Evolutionary conservation across 2,329 filamentous ascomycete species (phyloP), one percentile per base, ranked within the genome.

Genomic region (Alternaria burnsii): DNA sequence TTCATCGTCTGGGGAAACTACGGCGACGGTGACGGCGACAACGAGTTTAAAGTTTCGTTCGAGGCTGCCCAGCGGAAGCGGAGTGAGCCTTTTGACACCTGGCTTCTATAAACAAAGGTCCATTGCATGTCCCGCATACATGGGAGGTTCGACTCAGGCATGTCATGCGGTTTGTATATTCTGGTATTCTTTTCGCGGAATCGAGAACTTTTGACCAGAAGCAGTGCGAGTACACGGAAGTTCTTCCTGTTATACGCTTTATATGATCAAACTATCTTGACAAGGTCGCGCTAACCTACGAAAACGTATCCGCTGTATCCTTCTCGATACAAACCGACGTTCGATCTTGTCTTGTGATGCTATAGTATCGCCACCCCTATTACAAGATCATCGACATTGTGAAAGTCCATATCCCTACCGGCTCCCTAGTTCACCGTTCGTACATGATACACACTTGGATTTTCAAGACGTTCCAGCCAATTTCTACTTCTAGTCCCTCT

Each of bases 1-100:
- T 22, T n/a, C 5, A 16, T 50, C 20, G 16, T 50, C 46, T 50
- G 46, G 46, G 46, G 46, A 50, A 50, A 50, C 14, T 38, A 50
- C 32, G 18, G 46, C 46, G 46, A 36, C 32, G 18, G 46, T 30
- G 46, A 36, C 32, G 6, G 12, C 32, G 32, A 36, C 32, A 5
- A 36, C 0, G 9, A 42, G 40, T 24, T 30, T 38, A 11, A 50
- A 24, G 46, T 24, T 16, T 18, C 46, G 20, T 38, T 24, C 11
- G 14, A 50, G 30, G 22, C 3, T 50, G 46, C 22, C n/a, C 30
- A 38, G 46, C 20, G 46, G 32, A 50, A 50, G 46, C 46, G 46
- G 32, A 50, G 20, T 48, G 46, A 36, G 12, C 18, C 18, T 26
- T 26, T 11, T 10, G 30, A 48, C 46, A 20, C 30, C 30, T 50